Evolutionary conservation across 75 land plant genomes (phyloP).

Genomic region (Gnetum montanum): DNA sequence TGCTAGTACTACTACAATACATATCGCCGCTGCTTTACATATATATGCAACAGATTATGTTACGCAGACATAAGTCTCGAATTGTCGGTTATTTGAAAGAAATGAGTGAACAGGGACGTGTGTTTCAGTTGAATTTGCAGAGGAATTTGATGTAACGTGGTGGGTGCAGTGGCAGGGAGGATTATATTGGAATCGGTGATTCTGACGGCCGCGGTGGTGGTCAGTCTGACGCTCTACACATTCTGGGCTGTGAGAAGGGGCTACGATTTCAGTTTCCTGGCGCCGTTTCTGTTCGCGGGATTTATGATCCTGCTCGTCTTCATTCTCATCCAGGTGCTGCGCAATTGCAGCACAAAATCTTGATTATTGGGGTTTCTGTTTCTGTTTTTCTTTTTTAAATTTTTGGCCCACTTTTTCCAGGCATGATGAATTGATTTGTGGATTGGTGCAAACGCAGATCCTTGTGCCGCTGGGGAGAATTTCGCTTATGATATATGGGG

Average conservation of each 20-base stretch:
- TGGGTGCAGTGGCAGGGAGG: constrained; percentile 27
- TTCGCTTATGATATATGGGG: constrained; percentile 27
- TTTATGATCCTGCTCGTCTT: constrained; percentile 51
- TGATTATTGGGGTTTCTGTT: neutral
- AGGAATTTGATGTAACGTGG: too few relatives aligned
- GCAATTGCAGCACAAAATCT: neutral
- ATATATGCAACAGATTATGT: too few relatives aligned
- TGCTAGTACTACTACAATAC: too few relatives aligned
- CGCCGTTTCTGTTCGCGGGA: constrained; percentile 49
- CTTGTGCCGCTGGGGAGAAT: constrained; percentile 25
- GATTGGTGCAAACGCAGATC: constrained; percentile 7
- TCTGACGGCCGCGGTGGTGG: constrained; percentile 32
- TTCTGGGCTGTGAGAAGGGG: constrained; percentile 52
- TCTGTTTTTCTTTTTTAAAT: neutral
- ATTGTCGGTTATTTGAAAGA: neutral
- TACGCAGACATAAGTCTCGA: too few relatives aligned
- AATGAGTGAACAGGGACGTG: neutral
- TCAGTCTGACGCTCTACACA: constrained; percentile 38
- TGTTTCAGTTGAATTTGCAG: too few relatives aligned
- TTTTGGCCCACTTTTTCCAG: too few relatives aligned
- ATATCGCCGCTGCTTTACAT: neutral
- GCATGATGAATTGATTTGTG: neutral
- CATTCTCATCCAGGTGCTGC: constrained; percentile 55
- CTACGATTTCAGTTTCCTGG: constrained; percentile 54
- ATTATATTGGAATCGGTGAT: constrained; percentile 40